Evolutionary conservation across 306 rosid genomes (phyloP).

Genomic region (Corylus americana): DNA sequence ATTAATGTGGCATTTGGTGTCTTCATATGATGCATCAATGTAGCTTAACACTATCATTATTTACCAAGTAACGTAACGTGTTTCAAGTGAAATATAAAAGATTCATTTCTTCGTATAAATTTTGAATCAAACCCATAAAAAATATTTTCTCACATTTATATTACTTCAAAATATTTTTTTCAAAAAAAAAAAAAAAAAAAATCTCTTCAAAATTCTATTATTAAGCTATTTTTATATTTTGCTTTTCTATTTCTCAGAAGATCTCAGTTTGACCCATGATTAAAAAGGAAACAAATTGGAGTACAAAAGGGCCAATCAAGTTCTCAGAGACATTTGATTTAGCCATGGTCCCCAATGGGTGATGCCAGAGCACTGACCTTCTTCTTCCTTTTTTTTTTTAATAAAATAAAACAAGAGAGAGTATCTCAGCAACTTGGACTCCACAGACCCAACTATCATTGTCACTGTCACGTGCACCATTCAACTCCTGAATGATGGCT

Average conservation of each 20-base stretch:
- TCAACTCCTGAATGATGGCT: constrained; percentile 18
- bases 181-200: no score
- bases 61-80: no score
- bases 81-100: no score
- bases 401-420: not conserved
- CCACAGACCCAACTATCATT: not conserved
- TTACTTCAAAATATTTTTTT: no score
- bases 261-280: not conserved
- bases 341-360: constrained; percentile 6
- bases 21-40: no score
- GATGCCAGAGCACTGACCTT: not conserved
- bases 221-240: not conserved
- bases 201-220: not conserved
- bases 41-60: no score
- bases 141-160: no score
- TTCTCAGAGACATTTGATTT: not conserved
- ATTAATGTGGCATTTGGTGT: no score
- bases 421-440: not conserved
- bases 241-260: not conserved
- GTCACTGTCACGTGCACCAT: constrained; percentile 22
- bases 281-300: not conserved
- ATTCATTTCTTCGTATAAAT: no score
- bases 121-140: no score
- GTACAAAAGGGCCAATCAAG: not conserved
- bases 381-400: not conserved